Conservation (phyloP, 2,329 filamentous ascomycete genomes). For the Epichloe gansuensis region DNA sequence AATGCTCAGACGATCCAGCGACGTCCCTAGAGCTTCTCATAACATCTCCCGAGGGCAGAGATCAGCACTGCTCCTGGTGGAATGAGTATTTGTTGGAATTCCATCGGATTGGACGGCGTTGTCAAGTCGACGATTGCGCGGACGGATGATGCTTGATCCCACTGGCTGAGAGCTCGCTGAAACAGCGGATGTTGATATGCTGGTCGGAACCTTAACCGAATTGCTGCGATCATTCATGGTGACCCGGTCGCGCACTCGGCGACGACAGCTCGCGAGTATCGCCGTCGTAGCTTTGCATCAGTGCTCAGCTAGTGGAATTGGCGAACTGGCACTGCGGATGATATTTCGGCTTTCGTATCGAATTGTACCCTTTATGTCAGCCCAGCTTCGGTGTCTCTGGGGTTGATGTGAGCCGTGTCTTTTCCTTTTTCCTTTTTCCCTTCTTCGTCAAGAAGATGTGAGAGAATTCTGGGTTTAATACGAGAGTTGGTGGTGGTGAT, state of each 20-base stretch:
- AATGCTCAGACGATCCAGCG: background rate
- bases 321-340: background rate
- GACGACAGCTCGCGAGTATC: conserved; percentile 17
- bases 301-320: conserved; percentile 8
- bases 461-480: no score
- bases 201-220: conserved; percentile 20
- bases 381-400: background rate
- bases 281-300: conserved; percentile 20
- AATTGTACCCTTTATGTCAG: background rate
- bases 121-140: conserved; percentile 37
- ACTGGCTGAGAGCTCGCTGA: conserved; percentile 29
- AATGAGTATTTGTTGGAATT: conserved; percentile 11
- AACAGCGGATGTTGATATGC: conserved; percentile 34
- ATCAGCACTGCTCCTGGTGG: background rate
- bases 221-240: conserved; percentile 24
- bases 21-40: background rate
- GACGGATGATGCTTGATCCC: conserved; percentile 29
- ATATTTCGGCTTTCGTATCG: background rate
- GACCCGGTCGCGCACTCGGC: conserved; percentile 18
- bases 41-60: background rate
- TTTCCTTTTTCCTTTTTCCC: no score
- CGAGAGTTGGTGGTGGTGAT: no score
- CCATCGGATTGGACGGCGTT: conserved; percentile 17
- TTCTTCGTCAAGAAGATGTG: no score
- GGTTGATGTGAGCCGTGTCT: no score